Base-by-base conservation (phyloP, 495 filamentous ascomycete genomes). In the Penicillium coprophilum region DNA sequence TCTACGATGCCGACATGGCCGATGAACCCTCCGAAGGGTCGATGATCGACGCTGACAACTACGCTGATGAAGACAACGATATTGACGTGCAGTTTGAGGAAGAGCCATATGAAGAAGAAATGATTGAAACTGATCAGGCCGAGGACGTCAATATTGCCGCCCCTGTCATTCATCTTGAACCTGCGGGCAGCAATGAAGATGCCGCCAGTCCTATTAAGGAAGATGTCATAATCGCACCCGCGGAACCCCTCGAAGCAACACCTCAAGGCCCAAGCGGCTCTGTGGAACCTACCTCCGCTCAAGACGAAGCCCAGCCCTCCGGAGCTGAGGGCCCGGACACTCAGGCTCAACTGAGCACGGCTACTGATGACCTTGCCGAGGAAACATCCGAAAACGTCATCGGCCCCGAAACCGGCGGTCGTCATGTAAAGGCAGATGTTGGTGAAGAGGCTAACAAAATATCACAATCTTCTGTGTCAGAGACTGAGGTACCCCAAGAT, bases 1-100 rank as follows among this genome's bases (percentile, higher is more conserved):
- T 59, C 12, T 62, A 71, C 28, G 78, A 82, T 69, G 78, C 77
- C 21, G 77, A 77, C 56, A 81, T 81, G 78, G 69, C 66, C 39
- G 80, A 79, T 57, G 77, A 80, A 57, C 67, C 72, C 27, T 71
- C 69, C 31, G 72, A 74, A 56, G 67, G 66, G 10, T 66, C 74
- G 38, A 77, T 77, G 68, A 58, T 71, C 49, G 74, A 78, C 52
- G 64, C 67, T 17, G 70, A 74, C 6, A 61, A 69, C 17, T 59
- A 67, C 15, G 53, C 56, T 9, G 70, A 76, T 13, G 62, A 61
- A 49, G 64, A 68, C 21, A 53, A 72, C 27, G 69, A 68, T 43
- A 60, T 73, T 38, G 72, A 74, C 19, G 69, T 76, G 50, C 65
- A 76, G 41, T 68, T 66, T 44, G 62, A 63, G 20, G 70, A 70